Evolutionary conservation across 371 early-diverging fungal species (phyloP).

Genomic region (Mucor irregularis): DNA sequence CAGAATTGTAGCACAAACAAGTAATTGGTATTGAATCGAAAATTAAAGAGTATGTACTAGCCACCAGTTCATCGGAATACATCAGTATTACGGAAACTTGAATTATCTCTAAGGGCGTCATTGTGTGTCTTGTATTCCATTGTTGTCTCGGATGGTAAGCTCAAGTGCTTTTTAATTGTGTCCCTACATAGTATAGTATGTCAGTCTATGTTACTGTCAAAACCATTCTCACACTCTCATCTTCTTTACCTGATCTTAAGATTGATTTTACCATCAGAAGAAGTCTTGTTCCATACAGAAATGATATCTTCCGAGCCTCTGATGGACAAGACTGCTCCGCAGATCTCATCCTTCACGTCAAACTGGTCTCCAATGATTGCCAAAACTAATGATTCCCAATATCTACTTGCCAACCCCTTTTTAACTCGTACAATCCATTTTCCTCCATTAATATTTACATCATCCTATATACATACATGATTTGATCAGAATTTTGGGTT

Average conservation of each 20-base stretch:
- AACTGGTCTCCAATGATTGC: conserved; percentile 94
- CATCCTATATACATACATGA: conserved; percentile 54
- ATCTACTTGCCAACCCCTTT: conserved; percentile 91
- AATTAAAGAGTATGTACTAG: too few species aligned
- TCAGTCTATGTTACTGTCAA: too few species aligned
- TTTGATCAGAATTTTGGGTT: not conserved
- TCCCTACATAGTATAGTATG: conserved; percentile 56
- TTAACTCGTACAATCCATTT: conserved; percentile 97
- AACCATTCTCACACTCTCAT: too few species aligned
- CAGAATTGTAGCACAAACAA: too few species aligned
- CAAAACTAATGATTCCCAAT: conserved; percentile 92
- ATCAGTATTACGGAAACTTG: conserved; percentile 90
- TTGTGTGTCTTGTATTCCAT: conserved; percentile 98
- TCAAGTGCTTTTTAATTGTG: conserved; percentile 83
- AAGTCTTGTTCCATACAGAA: conserved; percentile 92
- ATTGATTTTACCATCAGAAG: conserved; percentile 82
- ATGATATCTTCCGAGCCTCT: conserved; percentile 93
- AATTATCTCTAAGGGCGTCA: conserved; percentile 79
- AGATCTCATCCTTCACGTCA: conserved; percentile 87
- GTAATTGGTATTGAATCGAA: too few species aligned
- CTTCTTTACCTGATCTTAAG: conserved; percentile 69
- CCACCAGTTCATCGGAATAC: conserved; percentile 60
- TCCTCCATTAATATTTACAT: conserved; percentile 90
- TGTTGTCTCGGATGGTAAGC: conserved; percentile 81
- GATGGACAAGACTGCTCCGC: conserved; percentile 95